Evolutionary conservation across 805 yeast species (phyloP).

Genomic region (Torulaspora indica): DNA sequence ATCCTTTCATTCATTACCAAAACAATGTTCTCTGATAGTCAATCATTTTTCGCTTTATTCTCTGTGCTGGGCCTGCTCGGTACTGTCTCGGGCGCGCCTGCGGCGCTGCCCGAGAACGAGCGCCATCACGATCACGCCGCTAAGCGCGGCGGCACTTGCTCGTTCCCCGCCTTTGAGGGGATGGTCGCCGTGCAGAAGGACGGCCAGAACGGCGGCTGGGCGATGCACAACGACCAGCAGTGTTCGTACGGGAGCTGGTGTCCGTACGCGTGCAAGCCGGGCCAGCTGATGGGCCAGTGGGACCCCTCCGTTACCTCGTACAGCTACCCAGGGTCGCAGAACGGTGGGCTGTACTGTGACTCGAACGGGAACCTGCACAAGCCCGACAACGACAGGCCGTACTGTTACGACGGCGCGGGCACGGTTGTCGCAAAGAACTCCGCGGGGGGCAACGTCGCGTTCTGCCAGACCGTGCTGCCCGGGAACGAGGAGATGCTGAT

Average conservation of each 20-base stretch:
- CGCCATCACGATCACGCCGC: conserved; percentile 20
- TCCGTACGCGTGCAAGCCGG: conserved; percentile 90
- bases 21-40: conserved; percentile 9
- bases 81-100: conserved; percentile 14
- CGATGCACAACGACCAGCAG: conserved; percentile 65
- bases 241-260: conserved; percentile 79
- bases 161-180: conserved; percentile 63
- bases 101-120: conserved; percentile 16
- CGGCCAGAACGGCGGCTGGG: conserved; percentile 77
- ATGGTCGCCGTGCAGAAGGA: conserved; percentile 62
- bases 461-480: conserved; percentile 90
- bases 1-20: conserved; percentile 6
- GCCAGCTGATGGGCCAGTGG: conserved; percentile 86
- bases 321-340: conserved; percentile 68
- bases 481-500: conserved; percentile 94
- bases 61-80: conserved; percentile 11
- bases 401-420: conserved; percentile 75
- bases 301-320: conserved; percentile 70
- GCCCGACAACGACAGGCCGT: conserved; percentile 52
- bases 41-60: conserved; percentile 8
- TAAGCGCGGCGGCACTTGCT: conserved; percentile 45
- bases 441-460: conserved; percentile 60
- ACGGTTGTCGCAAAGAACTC: conserved; percentile 59
- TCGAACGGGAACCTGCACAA: conserved; percentile 60
- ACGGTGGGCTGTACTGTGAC: conserved; percentile 82